Evolutionary conservation across 1,284 basidiomycete species (phyloP), one percentile per base, ranked within the genome.

Genomic region (Ustilago lituana): DNA sequence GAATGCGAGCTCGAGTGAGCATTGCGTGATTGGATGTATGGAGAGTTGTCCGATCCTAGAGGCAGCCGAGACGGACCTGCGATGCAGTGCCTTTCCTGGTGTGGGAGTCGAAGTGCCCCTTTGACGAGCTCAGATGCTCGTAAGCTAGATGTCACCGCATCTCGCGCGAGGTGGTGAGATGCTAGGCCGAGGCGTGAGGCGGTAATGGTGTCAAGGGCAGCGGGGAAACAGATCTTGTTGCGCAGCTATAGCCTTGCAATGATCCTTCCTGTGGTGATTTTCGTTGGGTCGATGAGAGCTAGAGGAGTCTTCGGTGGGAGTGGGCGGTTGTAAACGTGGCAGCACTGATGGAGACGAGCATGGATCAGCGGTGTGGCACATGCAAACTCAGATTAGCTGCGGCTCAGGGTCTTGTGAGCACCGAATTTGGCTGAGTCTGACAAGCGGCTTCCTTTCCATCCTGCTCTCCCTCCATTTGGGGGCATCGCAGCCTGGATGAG

Each of bases 21-120:
- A 31, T 43, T 23, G 8, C 51, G 36, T n/a, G 19, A 3, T 5
- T 36, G 27, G 20, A 20, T 26, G 15, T 26, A 26, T 12, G 20
- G 19, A 8, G 37, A n/a, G 3, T 40, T 39, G 17, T 22, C 22
- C 3, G 52, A 29, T 0, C 20, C 35, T 27, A 33, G 3, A 12
- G 64, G 26, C 19, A 60, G 40, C 3, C 54, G 54, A 24, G 67
- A 70, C 3, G 67, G 67, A 5, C 67, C 67, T 12, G 67, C 67
- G 4, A 46, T 35, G 43, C 62, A 62, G 5, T 5, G 1, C 1
- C 0, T 19, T 20, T 70, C 67, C 35, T 70, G 61, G 14, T 26
- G 24, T n/a, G 58, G 51, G 5, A 44, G 51, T 23, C 9, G 32
- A n/a, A 5, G 14, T 4, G 36, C 22, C 8, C 33, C 37, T 20